Percentiles rank a stretch among this genome's conserved stretches.
phyloP scores from a whole-genome alignment of 306 rosid genomes.

The Gastrolobium villosum region DNA sequence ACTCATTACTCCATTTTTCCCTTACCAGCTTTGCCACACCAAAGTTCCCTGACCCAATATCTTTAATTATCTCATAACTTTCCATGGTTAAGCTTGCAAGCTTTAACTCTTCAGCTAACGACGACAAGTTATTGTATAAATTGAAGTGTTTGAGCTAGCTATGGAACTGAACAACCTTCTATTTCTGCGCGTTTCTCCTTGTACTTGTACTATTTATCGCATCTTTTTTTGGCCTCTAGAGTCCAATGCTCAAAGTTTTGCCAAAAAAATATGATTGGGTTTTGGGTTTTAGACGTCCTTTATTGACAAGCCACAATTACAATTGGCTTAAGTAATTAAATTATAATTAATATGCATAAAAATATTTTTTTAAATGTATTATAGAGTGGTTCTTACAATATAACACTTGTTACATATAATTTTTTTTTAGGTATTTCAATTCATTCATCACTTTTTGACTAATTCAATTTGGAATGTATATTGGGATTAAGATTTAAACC shows the following conservation, averaged over 20 bases:
- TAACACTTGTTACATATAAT: too few species aligned
- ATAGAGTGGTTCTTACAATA: too few species aligned
- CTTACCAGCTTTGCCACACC: constrained; percentile 92
- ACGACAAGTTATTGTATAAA: neutral
- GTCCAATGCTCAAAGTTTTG: constrained; percentile 49
- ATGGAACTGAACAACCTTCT: constrained; percentile 19
- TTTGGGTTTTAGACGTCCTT: constrained; percentile 35
- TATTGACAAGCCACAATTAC: constrained; percentile 37
- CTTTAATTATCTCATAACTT: constrained; percentile 78
- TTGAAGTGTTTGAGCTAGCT: neutral
- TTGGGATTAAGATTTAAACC: too few species aligned
- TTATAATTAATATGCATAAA: constrained; percentile 25
- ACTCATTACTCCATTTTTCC: constrained; percentile 80
- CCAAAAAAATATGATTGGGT: constrained; percentile 42
- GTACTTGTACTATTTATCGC: constrained; percentile 42
- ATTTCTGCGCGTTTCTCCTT: constrained; percentile 5
- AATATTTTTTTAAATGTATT: too few species aligned
- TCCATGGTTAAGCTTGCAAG: constrained; percentile 64
- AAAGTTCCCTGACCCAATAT: constrained; percentile 97
- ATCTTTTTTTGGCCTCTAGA: constrained; percentile 51
- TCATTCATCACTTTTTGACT: too few species aligned
- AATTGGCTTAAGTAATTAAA: constrained; percentile 9
- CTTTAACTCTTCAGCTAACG: constrained; percentile 13
- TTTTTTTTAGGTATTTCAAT: too few species aligned
- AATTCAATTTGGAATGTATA: too few species aligned